Evolutionary conservation across 1,284 basidiomycete genomes (phyloP).

Genomic region (Sporisorium scitamineum): DNA sequence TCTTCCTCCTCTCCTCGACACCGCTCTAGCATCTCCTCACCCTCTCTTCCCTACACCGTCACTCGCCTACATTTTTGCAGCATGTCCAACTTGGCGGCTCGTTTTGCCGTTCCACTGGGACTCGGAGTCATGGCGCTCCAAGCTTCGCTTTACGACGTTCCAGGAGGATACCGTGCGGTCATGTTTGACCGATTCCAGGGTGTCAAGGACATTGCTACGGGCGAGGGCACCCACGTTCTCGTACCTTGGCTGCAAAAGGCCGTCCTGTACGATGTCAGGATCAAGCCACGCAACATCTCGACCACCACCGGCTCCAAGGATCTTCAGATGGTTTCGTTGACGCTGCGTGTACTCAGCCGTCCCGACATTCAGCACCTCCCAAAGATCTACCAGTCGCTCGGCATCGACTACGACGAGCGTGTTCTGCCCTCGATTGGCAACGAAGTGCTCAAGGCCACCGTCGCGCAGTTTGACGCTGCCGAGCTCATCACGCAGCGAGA

Average conservation of each 20-base stretch:
- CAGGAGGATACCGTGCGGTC: slow-evolving; percentile 86
- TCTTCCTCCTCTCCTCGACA: background rate
- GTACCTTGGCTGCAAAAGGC: slow-evolving; percentile 90
- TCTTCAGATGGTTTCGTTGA: slow-evolving; percentile 93
- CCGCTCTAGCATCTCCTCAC: background rate
- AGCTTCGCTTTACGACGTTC: slow-evolving; percentile 69
- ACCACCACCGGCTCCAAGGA: slow-evolving; percentile 96
- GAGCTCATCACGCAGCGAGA: slow-evolving; percentile 83
- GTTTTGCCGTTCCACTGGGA: slow-evolving; percentile 67
- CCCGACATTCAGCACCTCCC: slow-evolving; percentile 89
- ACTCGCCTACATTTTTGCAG: background rate
- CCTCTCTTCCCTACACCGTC: background rate
- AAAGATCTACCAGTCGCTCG: slow-evolving; percentile 94
- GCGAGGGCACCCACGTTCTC: slow-evolving; percentile 94
- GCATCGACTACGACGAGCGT: slow-evolving; percentile 96
- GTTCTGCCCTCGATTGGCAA: slow-evolving; percentile 83
- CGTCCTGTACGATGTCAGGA: slow-evolving; percentile 96
- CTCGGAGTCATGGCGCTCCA: slow-evolving; percentile 68
- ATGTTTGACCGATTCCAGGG: slow-evolving; percentile 98
- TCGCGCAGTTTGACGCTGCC: slow-evolving; percentile 98
- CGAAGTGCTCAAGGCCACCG: slow-evolving; percentile 93
- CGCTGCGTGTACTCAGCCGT: slow-evolving; percentile 92
- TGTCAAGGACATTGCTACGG: slow-evolving; percentile 72
- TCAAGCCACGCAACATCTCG: slow-evolving; percentile 93
- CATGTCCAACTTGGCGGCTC: slow-evolving; percentile 52